Conservation (phyloP, 2,329 filamentous ascomycete genomes). For the Rugonectria rugulosa region DNA sequence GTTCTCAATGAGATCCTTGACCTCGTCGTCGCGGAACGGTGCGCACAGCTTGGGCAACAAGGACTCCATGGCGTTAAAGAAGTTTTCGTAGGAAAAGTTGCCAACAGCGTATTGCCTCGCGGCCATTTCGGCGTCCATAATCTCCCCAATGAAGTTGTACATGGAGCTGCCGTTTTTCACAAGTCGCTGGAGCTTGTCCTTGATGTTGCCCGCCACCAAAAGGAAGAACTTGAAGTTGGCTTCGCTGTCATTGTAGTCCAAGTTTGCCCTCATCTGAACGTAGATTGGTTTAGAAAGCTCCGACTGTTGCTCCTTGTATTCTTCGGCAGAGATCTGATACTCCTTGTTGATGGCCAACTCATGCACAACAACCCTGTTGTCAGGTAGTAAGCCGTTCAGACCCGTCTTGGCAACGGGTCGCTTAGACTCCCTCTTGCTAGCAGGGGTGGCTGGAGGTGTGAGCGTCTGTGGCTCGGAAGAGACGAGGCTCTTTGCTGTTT, state of each 20-base stretch:
- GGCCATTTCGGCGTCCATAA: constrained; percentile 76
- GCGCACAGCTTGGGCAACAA: constrained; percentile 83
- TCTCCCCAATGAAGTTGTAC: constrained; percentile 77
- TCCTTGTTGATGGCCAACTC: constrained; percentile 82
- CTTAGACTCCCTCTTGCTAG: constrained; percentile 49
- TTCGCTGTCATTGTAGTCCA: constrained; percentile 70
- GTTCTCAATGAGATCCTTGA: constrained; percentile 71
- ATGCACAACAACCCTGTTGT: constrained; percentile 79
- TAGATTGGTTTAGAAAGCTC: constrained; percentile 59
- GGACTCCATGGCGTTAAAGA: constrained; percentile 78
- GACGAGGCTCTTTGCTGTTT: constrained; percentile 47
- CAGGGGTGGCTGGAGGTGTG: constrained; percentile 62
- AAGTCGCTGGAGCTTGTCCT: constrained; percentile 75
- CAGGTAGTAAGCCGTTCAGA: constrained; percentile 67
- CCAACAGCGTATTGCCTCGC: constrained; percentile 73
- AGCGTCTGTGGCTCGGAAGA: constrained; percentile 57
- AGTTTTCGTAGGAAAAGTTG: constrained; percentile 81
- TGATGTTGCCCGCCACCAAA: constrained; percentile 74
- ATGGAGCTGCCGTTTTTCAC: constrained; percentile 76
- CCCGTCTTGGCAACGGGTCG: constrained; percentile 47
- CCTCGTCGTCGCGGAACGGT: constrained; percentile 79
- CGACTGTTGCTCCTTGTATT: constrained; percentile 65
- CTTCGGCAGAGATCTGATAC: constrained; percentile 72
- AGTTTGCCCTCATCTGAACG: constrained; percentile 67
- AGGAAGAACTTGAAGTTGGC: constrained; percentile 73